Base-by-base conservation (phyloP, 257 asterid species). In the Solanum chaucha region DNA sequence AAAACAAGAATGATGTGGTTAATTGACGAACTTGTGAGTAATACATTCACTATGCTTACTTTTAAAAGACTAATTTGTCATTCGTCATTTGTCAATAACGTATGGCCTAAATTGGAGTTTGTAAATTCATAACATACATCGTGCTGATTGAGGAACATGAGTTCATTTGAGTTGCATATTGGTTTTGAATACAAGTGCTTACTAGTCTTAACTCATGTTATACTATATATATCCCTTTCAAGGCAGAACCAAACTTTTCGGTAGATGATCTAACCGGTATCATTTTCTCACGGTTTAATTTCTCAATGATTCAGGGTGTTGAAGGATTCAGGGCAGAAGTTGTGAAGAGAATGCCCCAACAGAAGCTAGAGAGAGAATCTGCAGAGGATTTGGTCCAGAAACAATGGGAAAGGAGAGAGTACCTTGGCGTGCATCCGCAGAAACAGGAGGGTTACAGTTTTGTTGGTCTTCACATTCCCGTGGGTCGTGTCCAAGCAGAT, bases 1-100 rank as follows among this genome's bases (percentile, higher is more conserved):
- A 97, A 93, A 87, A 92, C 96, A 35, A 94, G 99, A 92, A 95
- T 97, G 99, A 97, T 97, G 99, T 97, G 99, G 99, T 88, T 95
- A 55, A 95, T 97, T 38, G 99, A 97, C 90, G 99, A 97, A 92
- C 98, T 97, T 55, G 99, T 97, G 34, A 94, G 99, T 90, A n/a
- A 13, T 7, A 8, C 65, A 22, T 4, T 77, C n/a, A 1, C 4
- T 41, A 14, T 78, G 65, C 17, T 78, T 73, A 73, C 10, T 74
- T 74, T 34, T 8, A 7, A 72, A 19, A 35, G 10, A 19, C 0
- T 19, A 44, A 20, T 36, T 75, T 40, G 20, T n/a, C 20, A 22
- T 40, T 22, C 0, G 44, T 38, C 44, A 36, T 36, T 6, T 8
- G 28, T 8, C 19, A 20, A 0, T 36, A 5, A 20, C 2, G 14